Base-by-base conservation (phyloP, 2,329 filamentous ascomycete species). In the Mollisiaceae sp. region DNA sequence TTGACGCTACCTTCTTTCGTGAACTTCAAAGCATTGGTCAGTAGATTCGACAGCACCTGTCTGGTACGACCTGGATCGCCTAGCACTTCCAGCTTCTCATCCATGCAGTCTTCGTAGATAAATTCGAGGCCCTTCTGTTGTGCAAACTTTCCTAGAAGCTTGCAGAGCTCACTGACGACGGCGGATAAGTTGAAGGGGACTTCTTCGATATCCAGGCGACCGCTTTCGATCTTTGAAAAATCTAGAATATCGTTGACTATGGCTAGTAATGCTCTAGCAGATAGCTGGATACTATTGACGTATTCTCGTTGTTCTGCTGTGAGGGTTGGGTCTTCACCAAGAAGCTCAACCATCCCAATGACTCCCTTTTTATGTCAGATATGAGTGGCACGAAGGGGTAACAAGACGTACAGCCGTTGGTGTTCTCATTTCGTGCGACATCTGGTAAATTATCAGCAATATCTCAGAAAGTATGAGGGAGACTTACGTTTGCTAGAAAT, bases 21-120 rank as follows among this genome's bases (percentile, higher is more conserved):
- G 73, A 94, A 94, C 72, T 94, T 94, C 75, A 94, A 87, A 0
- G 91, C 90, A 72, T 94, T 94, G 3, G 90, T 91, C 9, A 92
- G 85, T 1, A 94, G 82, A 71, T 94, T 94, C 75, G 94, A 92
- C 8, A 94, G 80, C 0, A 94, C 89, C 76, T 94, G 91, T 64
- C 91, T 85, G 59, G 94, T 87, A 24, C 91, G 84, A 12, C 89
- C 90, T 0, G 91, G 89, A 75, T 94, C 91, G n/a, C 79, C 80
- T 2, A 89, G 78, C 1, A 83, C 78, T 41, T 84, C 83, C 69
- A 93, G 83, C 56, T 86, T 79, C 63, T 93, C 92, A 45, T 88
- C 85, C 1, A 90, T 86, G 32, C 87, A 88, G 56, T 88, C 86
- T 2, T 91, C 83, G 74, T 93, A 90, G 2, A 89, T 87, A 22